Evolutionary conservation across 2,329 filamentous ascomycete genomes (phyloP), one percentile per base, ranked within the genome.

Genomic region (Trichophyton mentagrophytes): DNA sequence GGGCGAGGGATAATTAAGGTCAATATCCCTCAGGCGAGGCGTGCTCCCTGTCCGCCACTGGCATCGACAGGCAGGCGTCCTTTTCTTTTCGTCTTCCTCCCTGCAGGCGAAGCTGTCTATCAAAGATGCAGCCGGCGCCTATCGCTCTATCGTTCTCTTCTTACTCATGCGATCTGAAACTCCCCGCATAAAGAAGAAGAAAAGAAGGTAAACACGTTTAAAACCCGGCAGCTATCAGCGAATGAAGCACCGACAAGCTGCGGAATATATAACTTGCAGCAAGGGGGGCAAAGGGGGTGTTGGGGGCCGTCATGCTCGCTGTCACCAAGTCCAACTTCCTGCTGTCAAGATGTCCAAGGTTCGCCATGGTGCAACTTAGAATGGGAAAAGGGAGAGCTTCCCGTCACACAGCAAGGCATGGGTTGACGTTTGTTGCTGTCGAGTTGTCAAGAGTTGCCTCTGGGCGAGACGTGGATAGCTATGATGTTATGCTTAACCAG

Each of bases 331-430:
- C 38, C 38, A 42, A 42, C 38, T 42, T 42, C 11, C 15, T 42
- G 38, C 11, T 42, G 38, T 42, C 38, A 42, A 42, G 11, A 42
- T 20, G 42, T 46, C 42, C 42, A 46, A 46, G 42, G 42, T 80
- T 78, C 5, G 82, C 79, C 33, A 82, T 81, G 1, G 82, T 77
- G 11, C 80, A 74, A 1, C 88, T 89, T 63, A 85, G 79, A 33
- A 83, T 80, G 27, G 27, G 27, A 30, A 30, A 30, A 30, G 27
- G 27, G 58, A 95, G 74, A 2, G 85, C 84, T 56, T 82, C 79
- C 46, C 93, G 82, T 73, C 96, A 90, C 38, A 85, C 82, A 20
- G 85, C 86, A 63, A 97, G 42, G 42, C 42, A 46, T 46, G 42
- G 42, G 17, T 46, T 46, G 17, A 46, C 42, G 42, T 46, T 46